phyloP scores from a whole-genome alignment of 176 grass and related monocot species.

The Oryza nivara region DNA sequence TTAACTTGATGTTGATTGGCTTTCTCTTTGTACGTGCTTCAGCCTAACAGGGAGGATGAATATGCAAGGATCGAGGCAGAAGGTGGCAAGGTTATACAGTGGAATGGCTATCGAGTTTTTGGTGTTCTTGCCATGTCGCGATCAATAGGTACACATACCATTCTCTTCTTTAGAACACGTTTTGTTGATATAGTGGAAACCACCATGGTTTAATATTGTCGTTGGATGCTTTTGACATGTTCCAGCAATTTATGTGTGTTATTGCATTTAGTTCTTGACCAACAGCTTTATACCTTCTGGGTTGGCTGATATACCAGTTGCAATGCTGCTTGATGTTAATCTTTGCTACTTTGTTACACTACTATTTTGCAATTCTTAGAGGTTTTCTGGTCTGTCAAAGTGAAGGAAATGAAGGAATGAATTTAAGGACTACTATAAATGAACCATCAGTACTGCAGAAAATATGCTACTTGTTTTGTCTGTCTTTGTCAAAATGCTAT shows the following conservation, averaged over 20 bases:
- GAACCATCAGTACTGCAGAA: background rate
- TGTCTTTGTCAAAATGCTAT: constrained; percentile 1
- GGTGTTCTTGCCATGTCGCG: constrained; percentile 99
- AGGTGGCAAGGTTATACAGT: constrained; percentile 94
- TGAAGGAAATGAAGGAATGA: background rate
- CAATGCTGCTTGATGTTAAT: constrained; percentile 4
- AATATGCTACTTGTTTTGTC: background rate
- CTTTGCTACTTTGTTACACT: background rate
- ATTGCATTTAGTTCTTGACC: constrained; percentile 21
- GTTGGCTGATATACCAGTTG: constrained; percentile 4
- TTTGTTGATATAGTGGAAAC: constrained; percentile 4
- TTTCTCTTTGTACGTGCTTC: constrained; percentile 23
- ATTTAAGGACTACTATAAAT: constrained; percentile 6
- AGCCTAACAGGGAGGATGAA: constrained; percentile 99
- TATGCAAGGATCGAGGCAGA: constrained; percentile 82
- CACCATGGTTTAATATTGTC: constrained; percentile 10
- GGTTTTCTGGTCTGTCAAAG: background rate
- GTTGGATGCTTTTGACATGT: background rate
- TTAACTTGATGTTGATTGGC: constrained; percentile 40
- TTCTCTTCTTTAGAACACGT: constrained; percentile 13
- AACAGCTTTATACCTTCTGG: background rate
- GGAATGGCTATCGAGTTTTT: constrained; percentile 98
- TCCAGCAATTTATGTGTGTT: background rate
- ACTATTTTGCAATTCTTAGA: constrained; percentile 3
- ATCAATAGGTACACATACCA: constrained; percentile 76